These are phyloP conservation scores for Mycena galopus DNA, from an alignment of 768 basidiomycete genomes.

Conservation along the genomic window DNA sequence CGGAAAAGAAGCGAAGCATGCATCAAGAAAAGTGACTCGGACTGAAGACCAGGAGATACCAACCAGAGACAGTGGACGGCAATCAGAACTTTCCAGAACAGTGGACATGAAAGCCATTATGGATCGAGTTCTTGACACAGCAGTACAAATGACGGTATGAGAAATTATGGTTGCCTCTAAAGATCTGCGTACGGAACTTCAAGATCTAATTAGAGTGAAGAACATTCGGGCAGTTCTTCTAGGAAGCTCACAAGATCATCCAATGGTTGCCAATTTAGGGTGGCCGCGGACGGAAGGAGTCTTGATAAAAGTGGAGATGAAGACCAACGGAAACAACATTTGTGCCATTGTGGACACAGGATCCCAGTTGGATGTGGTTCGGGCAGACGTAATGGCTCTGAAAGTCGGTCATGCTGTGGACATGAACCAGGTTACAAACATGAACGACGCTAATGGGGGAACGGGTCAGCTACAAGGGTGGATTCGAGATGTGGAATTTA, in stretches of 20 bases:
- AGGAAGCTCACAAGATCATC: neutral
- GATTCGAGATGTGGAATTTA: constrained; percentile 36
- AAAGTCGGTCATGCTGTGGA: too few relatives aligned
- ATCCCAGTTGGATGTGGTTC: too few relatives aligned
- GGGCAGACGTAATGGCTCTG: too few relatives aligned
- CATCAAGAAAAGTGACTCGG: neutral
- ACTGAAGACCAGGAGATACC: neutral
- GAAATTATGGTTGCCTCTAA: too few relatives aligned
- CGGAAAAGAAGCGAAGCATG: too few relatives aligned
- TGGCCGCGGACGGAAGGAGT: constrained; percentile 8
- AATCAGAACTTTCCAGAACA: neutral
- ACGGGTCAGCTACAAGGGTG: constrained; percentile 37
- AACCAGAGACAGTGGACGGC: neutral
- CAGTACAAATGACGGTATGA: too few relatives aligned
- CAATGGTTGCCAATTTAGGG: neutral
- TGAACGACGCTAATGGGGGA: constrained; percentile 48
- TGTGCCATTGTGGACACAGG: too few relatives aligned
- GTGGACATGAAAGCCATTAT: too few relatives aligned
- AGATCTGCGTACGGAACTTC: too few relatives aligned
- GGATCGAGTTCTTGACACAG: neutral
- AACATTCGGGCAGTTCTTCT: constrained; percentile 9
- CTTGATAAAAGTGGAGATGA: constrained; percentile 34
- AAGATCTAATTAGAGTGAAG: neutral
- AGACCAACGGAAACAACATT: constrained; percentile 22
- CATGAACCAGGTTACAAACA: too few relatives aligned